Percentiles rank a stretch among this genome's conserved stretches.
These are phyloP conservation scores for Sutorius eximius DNA, from an alignment of 1,284 basidiomycete genomes.

Conservation along the genomic window DNA sequence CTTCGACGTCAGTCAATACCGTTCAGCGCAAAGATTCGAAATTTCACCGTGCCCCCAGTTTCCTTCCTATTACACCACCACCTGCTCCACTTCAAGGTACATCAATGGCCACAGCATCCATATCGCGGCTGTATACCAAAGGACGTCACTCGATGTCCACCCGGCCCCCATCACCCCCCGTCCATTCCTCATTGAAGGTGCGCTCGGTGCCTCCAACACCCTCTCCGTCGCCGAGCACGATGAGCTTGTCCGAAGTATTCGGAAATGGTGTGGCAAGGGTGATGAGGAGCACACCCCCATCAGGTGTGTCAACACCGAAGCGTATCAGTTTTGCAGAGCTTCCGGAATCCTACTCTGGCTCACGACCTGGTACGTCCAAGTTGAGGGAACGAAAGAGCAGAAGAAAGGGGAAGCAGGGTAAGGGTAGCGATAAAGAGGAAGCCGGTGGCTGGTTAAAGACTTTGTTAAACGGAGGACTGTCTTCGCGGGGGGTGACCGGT, in stretches of 20 bases:
- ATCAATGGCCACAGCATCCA: slow-evolving; percentile 69
- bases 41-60: slow-evolving; percentile 20
- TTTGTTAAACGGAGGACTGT: slow-evolving; percentile 42
- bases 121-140: slow-evolving; percentile 73
- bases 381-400: slow-evolving; percentile 28
- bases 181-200: slow-evolving; percentile 53
- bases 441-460: slow-evolving; percentile 49
- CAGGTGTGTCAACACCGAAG: slow-evolving; percentile 60
- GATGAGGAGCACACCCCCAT: slow-evolving; percentile 27
- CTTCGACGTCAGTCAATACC: slow-evolving; percentile 26
- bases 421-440: slow-evolving; percentile 28
- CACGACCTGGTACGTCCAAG: slow-evolving; percentile 25
- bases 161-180: slow-evolving; percentile 51
- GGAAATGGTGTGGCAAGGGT: slow-evolving; percentile 32
- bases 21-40: slow-evolving; percentile 14
- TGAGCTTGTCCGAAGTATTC: slow-evolving; percentile 35
- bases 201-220: slow-evolving; percentile 34
- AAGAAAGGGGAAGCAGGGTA: slow-evolving; percentile 28
- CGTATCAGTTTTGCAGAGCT: slow-evolving; percentile 74
- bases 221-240: slow-evolving; percentile 32
- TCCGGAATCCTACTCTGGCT: slow-evolving; percentile 55
- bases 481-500: slow-evolving; percentile 26
- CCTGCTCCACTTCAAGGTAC: slow-evolving; percentile 54
- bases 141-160: slow-evolving; percentile 61
- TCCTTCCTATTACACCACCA: slow-evolving; percentile 46